These are phyloP conservation scores for Neurospora intermedia DNA, from an alignment of 495 filamentous ascomycete genomes.

Conservation along the genomic window DNA sequence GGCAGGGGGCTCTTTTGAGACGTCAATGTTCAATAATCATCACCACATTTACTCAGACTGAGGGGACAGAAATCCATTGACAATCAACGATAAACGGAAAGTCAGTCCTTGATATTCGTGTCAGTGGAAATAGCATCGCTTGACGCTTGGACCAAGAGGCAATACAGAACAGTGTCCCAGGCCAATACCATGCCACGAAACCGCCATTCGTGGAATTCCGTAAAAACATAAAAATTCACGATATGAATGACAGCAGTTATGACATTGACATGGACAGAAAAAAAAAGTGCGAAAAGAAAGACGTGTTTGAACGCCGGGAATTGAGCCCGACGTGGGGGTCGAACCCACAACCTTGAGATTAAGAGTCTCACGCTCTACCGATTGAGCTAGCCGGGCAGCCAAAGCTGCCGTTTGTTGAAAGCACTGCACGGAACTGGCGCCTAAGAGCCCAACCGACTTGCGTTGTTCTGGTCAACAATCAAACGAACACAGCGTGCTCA, in stretches of 20 bases:
- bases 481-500: not conserved
- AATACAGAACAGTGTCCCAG: not conserved
- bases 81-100: not conserved
- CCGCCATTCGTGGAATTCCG: not conserved
- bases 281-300: not conserved
- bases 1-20: no score
- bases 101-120: not conserved
- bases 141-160: not conserved
- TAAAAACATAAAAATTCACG: not conserved
- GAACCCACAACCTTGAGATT: slow-evolving; percentile 10
- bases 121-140: not conserved
- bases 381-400: slow-evolving; percentile 49
- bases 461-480: not conserved
- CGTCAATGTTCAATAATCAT: not conserved
- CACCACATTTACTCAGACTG: not conserved
- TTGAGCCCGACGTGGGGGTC: no score
- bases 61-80: not conserved
- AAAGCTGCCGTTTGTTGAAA: not conserved
- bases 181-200: not conserved
- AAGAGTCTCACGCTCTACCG: slow-evolving; percentile 69
- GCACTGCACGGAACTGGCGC: not conserved
- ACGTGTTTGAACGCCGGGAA: not conserved
- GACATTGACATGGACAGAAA: no score
- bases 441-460: not conserved
- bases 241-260: no score